Percentiles rank a stretch among this genome's conserved stretches.
Conservation (phyloP, 306 rosid genomes). For the Lathyrus aphaca region DNA sequence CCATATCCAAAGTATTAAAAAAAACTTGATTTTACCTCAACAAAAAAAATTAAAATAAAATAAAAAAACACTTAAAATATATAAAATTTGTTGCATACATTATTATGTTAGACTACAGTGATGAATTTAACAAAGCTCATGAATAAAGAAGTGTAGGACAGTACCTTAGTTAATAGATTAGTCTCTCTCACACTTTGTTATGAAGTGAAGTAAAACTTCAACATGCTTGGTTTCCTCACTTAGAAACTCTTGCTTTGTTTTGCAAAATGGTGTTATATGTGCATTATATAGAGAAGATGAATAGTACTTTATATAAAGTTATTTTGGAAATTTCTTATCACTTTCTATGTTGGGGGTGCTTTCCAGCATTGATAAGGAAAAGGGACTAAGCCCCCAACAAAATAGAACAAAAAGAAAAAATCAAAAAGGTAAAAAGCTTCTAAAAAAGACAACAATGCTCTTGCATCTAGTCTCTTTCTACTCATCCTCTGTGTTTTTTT, state of each 20-base stretch:
- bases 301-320: neutral
- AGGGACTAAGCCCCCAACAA: no score
- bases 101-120: neutral
- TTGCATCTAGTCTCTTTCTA: no score
- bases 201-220: slow-evolving; percentile 17
- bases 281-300: slow-evolving; percentile 34
- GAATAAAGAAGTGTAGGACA: slow-evolving; percentile 34
- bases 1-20: slow-evolving; percentile 7
- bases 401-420: no score
- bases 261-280: slow-evolving; percentile 5
- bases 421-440: no score
- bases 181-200: neutral
- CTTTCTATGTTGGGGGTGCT: slow-evolving; percentile 11
- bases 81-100: neutral
- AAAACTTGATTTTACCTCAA: slow-evolving; percentile 25
- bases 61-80: neutral
- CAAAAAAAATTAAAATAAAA: neutral
- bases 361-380: slow-evolving; percentile 13
- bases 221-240: slow-evolving; percentile 7
- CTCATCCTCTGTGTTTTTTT: no score
- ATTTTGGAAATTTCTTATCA: slow-evolving; percentile 39
- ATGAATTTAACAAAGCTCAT: neutral
- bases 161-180: slow-evolving; percentile 12
- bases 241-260: neutral
- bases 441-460: no score